Conservation (phyloP, 1,284 basidiomycete genomes). For the Pseudozyma tsukubaensis region DNA sequence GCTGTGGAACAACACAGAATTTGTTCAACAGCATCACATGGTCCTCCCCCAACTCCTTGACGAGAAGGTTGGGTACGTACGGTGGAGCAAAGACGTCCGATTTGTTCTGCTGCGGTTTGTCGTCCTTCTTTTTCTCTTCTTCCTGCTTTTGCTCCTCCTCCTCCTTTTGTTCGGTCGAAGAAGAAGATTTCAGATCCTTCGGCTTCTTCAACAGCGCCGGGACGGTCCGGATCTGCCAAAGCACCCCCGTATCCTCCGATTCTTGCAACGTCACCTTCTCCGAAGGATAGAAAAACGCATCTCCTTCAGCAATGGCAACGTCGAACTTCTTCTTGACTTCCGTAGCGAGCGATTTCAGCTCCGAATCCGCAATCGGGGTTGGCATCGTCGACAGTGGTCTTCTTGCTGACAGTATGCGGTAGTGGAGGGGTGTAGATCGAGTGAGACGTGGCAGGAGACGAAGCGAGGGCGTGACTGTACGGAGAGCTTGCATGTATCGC, state of each 20-base stretch:
- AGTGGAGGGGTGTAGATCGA: neutral
- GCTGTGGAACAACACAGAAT: conserved; percentile 64
- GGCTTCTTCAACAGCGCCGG: conserved; percentile 64
- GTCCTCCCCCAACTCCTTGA: conserved; percentile 47
- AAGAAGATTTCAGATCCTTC: conserved; percentile 14
- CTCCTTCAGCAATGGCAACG: conserved; percentile 45
- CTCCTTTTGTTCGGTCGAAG: neutral
- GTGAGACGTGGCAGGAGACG: neutral
- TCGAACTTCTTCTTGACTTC: conserved; percentile 53
- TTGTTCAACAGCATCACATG: conserved; percentile 66
- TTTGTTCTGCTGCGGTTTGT: conserved; percentile 51
- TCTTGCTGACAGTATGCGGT: neutral
- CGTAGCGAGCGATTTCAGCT: conserved; percentile 38
- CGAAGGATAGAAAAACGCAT: conserved; percentile 64
- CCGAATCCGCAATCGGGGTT: conserved; percentile 18
- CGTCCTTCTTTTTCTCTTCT: conserved; percentile 10
- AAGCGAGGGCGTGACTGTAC: too few relatives aligned
- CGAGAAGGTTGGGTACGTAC: conserved; percentile 64
- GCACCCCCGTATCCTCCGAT: conserved; percentile 9
- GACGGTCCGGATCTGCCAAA: conserved; percentile 62
- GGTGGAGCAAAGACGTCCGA: conserved; percentile 66
- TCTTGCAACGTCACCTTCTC: conserved; percentile 39
- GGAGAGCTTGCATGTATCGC: conserved; percentile 4
- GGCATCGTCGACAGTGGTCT: conserved; percentile 12
- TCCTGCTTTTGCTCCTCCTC: conserved; percentile 8